These are phyloP conservation scores for Curvularia spicifera DNA, from an alignment of 2,329 filamentous ascomycete genomes.

Conservation along the genomic window DNA sequence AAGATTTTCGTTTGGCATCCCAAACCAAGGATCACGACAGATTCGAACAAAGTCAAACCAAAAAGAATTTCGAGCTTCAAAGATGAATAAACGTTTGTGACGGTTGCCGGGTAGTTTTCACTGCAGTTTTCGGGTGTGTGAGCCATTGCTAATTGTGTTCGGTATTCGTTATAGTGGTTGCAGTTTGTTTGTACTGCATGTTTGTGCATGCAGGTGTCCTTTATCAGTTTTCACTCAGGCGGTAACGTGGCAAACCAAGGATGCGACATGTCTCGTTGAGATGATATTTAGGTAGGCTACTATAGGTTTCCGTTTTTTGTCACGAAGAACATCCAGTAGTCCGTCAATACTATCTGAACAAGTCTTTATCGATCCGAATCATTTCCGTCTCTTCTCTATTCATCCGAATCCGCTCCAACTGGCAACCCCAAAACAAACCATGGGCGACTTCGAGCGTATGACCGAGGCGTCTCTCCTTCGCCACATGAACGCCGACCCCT, in stretches of 20 bases:
- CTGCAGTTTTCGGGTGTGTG: background rate
- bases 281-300: background rate
- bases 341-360: background rate
- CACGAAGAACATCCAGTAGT: background rate
- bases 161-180: background rate
- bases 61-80: background rate
- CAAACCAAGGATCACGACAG: background rate
- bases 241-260: background rate
- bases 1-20: background rate
- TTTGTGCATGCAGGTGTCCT: background rate
- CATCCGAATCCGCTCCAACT: background rate
- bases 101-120: too few relatives aligned
- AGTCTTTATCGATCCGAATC: background rate
- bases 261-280: background rate
- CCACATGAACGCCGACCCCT: slow-evolving; percentile 3
- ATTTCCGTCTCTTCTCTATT: background rate
- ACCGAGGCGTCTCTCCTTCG: background rate
- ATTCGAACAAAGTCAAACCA: slow-evolving; percentile 1
- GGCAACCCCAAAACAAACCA: background rate
- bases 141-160: background rate
- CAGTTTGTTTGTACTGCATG: background rate
- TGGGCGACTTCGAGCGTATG: background rate
- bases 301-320: background rate
- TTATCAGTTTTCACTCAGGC: background rate
- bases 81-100: background rate